Base-by-base conservation (phyloP, 2,329 filamentous ascomycete species). In the Fusarium multiceps region DNA sequence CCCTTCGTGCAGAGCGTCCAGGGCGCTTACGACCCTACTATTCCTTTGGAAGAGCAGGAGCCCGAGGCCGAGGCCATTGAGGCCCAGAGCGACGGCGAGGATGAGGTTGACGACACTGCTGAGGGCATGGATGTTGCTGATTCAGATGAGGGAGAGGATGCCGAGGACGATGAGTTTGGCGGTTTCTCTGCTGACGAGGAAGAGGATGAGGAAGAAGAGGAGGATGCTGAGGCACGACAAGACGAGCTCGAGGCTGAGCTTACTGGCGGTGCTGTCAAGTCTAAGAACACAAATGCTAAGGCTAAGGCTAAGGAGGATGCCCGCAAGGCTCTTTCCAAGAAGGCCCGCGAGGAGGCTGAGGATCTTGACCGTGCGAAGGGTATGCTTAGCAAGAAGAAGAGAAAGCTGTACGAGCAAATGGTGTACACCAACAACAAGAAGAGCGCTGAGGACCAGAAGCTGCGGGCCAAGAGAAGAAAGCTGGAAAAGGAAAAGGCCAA, bases 351-450 rank as follows among this genome's bases (percentile, higher is more conserved):
- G 76, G 92, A 96, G 78, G 90, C 92, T 6, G 96, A 98, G 81
- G 94, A 98, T 75, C 82, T 97, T 62, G 94, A 97, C 81, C 88
- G 95, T 68, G 91, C 93, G 79, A 98, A 97, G 89, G 96, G 97
- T 84, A 99, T 99, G 96, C 90, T 98, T 85, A 93, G 92, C 81
- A 93, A 97, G 81, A 96, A 97, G 88, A 99, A 98, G 90, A 88
- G 96, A 76, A 98, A 98, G 89, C 84, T 98, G 76, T 92, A 95
- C 73, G 96, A 98, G 85, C 96, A 98, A 85, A 99, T 99, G 93
- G 87, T 94, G 78, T 97, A 97, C 82, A 94, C 90, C 68, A 97
- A 98, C 82, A 94, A 91, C 83, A 94, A 96, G 87, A 93, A 93
- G 85, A 95, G 95, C 73, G 92, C 90, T 27, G 93, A 97, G 83